Conservation (phyloP, 139 green algal genomes). For the Haematococcus sp. region DNA sequence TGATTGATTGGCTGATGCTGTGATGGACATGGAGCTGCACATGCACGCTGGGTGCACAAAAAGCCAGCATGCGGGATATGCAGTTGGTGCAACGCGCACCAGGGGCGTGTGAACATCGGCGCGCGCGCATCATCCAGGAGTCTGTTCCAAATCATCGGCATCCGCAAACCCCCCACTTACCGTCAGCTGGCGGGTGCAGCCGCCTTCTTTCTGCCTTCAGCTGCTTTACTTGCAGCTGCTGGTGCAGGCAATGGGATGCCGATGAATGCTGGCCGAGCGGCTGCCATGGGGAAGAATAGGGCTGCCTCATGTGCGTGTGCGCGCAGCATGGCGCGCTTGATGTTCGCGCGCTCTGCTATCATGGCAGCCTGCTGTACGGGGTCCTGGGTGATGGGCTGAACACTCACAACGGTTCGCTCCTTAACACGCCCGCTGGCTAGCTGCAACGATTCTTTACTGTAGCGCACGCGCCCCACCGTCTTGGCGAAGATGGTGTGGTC, state of each 20-base stretch:
- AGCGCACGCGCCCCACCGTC: conserved; percentile 68
- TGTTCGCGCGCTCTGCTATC: neutral
- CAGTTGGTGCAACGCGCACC: too few species aligned
- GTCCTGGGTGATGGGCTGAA: conserved; percentile 39
- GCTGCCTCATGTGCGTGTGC: conserved; percentile 10
- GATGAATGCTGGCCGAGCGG: neutral
- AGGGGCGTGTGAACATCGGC: too few species aligned
- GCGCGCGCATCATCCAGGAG: too few species aligned
- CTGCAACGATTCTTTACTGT: conserved; percentile 32
- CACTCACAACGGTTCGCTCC: conserved; percentile 33
- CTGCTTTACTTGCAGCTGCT: neutral
- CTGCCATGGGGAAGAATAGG: conserved; percentile 13
- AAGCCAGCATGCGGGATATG: too few species aligned
- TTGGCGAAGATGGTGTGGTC: conserved; percentile 92
- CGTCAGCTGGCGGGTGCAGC: too few species aligned
- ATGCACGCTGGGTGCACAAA: too few species aligned
- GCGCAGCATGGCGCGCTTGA: conserved; percentile 22
- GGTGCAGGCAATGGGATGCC: neutral
- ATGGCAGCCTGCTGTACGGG: neutral
- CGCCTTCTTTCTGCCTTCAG: too few species aligned
- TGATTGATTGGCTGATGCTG: too few species aligned
- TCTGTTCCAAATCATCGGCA: too few species aligned
- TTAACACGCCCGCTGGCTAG: conserved; percentile 12
- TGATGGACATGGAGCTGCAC: too few species aligned
- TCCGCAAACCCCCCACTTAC: too few species aligned